Evolutionary conservation across 352 stramenopile species (phyloP).

Genomic region (Pythium phragmiticola): DNA sequence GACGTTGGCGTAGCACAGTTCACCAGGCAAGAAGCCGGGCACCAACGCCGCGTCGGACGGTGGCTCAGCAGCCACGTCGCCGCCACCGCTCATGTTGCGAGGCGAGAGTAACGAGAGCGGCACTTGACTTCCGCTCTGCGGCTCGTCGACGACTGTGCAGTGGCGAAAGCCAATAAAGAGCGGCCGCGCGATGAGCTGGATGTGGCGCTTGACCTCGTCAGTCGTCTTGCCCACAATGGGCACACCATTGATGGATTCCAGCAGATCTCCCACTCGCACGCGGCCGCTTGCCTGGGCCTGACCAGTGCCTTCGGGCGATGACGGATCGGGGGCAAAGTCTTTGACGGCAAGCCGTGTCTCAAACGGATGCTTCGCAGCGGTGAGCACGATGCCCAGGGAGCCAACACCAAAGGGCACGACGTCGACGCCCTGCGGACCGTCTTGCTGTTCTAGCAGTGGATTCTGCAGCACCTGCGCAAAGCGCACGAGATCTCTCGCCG

Average conservation of each 20-base stretch:
- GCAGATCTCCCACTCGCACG: conserved; percentile 58
- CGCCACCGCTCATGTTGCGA: not conserved
- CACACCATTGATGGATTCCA: conserved; percentile 84
- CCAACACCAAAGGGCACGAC: conserved; percentile 63
- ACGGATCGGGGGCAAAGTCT: conserved; percentile 55
- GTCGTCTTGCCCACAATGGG: conserved; percentile 66
- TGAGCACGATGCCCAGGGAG: conserved; percentile 72
- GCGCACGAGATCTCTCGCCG: conserved; percentile 34
- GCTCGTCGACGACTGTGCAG: conserved; percentile 27
- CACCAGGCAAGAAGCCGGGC: conserved; percentile 58
- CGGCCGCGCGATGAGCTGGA: conserved; percentile 64
- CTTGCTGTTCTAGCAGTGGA: conserved; percentile 42
- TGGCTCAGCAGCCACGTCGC: not conserved
- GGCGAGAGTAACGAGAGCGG: conserved; percentile 27
- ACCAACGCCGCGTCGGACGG: conserved; percentile 14
- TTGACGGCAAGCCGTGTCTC: conserved; percentile 68
- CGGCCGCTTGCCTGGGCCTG: conserved; percentile 65
- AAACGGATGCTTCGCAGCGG: conserved; percentile 43
- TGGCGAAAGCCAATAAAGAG: conserved; percentile 74
- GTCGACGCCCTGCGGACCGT: conserved; percentile 35
- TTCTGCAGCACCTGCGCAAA: conserved; percentile 63
- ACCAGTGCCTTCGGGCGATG: conserved; percentile 31
- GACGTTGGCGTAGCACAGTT: conserved; percentile 79
- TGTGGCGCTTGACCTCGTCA: conserved; percentile 76
- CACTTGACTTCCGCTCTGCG: conserved; percentile 9